Evolutionary conservation across 139 green algal genomes (phyloP).

Genomic region (Penium margaritaceum): DNA sequence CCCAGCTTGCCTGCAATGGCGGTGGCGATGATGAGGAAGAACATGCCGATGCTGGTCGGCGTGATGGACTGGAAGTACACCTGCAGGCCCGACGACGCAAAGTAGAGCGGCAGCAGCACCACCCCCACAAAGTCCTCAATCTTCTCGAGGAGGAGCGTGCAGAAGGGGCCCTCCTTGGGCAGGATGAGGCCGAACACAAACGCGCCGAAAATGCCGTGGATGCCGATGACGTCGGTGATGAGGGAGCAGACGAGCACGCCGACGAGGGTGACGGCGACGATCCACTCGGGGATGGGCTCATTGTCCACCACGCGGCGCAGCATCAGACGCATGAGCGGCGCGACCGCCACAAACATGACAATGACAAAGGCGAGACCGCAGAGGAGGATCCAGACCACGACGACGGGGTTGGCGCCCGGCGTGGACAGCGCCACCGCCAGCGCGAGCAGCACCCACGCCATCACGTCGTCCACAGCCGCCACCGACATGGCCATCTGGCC

Average conservation of each 20-base stretch:
- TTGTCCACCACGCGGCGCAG: slow-evolving; percentile 10
- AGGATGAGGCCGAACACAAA: slow-evolving; percentile 53
- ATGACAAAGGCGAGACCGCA: slow-evolving; percentile 44
- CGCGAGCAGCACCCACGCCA: slow-evolving; percentile 46
- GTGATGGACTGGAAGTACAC: slow-evolving; percentile 29
- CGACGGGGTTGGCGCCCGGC: slow-evolving; percentile 6
- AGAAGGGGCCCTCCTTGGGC: slow-evolving; percentile 43
- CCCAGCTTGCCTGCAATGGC: slow-evolving; percentile 36
- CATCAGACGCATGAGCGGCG: slow-evolving; percentile 27
- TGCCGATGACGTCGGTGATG: slow-evolving; percentile 50
- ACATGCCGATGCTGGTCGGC: not conserved
- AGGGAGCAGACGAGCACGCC: slow-evolving; percentile 39
- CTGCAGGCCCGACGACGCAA: slow-evolving; percentile 29
- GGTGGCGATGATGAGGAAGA: slow-evolving; percentile 33
- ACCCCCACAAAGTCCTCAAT: slow-evolving; percentile 49
- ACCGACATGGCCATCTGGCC: slow-evolving; percentile 43
- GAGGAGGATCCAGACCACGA: slow-evolving; percentile 43
- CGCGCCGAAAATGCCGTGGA: slow-evolving; percentile 54
- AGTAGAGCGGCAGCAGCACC: slow-evolving; percentile 41
- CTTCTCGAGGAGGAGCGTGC: slow-evolving; percentile 28
- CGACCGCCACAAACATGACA: slow-evolving; percentile 46
- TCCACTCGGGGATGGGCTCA: slow-evolving; percentile 26
- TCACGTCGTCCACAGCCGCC: slow-evolving; percentile 41
- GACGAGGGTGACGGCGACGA: slow-evolving; percentile 26
- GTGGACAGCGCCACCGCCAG: slow-evolving; percentile 49